Evolutionary conservation across 2,329 filamentous ascomycete genomes (phyloP), one percentile per base, ranked within the genome.

Genomic region (Paraphaeosphaeria minitans): DNA sequence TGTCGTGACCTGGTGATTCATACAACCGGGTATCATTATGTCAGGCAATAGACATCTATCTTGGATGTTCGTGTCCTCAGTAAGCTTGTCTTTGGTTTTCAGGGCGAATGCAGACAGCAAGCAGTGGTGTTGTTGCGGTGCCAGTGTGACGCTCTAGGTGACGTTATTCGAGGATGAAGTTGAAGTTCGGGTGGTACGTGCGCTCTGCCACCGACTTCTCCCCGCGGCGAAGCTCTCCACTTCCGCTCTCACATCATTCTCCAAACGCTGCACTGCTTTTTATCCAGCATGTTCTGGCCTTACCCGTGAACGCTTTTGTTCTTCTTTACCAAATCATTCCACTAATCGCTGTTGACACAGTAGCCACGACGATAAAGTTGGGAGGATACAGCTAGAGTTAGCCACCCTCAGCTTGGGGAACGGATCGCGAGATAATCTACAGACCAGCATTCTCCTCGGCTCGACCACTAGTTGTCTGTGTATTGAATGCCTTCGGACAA

Each of bases 281-380:
- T 49, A 56, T 58, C 52, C 65, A 75, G 59, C 39, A 82, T 82
- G 80, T 80, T 80, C 71, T 82, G 80, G 80, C 80, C 80, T 27
- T 82, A 82, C 66, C 80, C 80, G 62, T 82, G 79, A 77, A 56
- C 16, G 5, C 7, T 13, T 27, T 27, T 39, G 33, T 41, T 13
- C 2, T 4, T 43, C 22, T 10, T 21, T 13, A n/a, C 37, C 39
- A 21, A 29, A n/a, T 29, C 12, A 21, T 49, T 54, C 29, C 48
- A 46, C 41, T n/a, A 24, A 5, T 14, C 13, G n/a, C 37, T 24
- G 37, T 57, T 46, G 8, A 19, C 7, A 4, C 8, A 43, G 19
- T n/a, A 19, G 21, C 8, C 8, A 7, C 8, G 41, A 21, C 9
- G 19, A 10, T 22, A 22, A 43, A 43, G 41, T 43, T 10, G 7